Evolutionary conservation across 306 rosid species (phyloP).

Genomic region (Quercus engelmannii): DNA sequence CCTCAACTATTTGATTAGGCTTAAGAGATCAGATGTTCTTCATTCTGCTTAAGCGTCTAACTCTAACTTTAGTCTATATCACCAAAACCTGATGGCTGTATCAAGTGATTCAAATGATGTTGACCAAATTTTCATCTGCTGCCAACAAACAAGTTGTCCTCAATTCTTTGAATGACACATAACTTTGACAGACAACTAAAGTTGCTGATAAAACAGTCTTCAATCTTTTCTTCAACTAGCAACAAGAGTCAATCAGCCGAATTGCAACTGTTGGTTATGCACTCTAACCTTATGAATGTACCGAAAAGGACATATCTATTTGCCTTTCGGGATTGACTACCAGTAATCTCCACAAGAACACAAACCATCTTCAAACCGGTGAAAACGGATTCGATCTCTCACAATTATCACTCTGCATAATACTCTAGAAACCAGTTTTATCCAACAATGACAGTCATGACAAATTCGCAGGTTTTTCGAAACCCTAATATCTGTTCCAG

Average conservation of each 20-base stretch:
- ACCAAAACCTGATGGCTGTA: background rate
- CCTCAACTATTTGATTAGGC: background rate
- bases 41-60: background rate
- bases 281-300: background rate
- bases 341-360: constrained; percentile 77
- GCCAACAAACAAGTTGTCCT: background rate
- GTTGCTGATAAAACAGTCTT: background rate
- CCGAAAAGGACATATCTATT: background rate
- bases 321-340: constrained; percentile 21
- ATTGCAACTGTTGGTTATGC: background rate
- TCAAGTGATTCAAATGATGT: background rate
- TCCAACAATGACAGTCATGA: constrained; percentile 51
- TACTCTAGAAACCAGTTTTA: constrained; percentile 42
- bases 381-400: constrained; percentile 77
- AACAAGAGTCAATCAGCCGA: background rate
- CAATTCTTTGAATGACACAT: background rate
- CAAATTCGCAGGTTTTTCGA: constrained; percentile 53
- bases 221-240: background rate
- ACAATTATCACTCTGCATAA: constrained; percentile 53
- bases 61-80: background rate
- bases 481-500: constrained; percentile 57
- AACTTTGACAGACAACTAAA: background rate
- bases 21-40: background rate
- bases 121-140: background rate
- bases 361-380: constrained; percentile 57